phyloP scores from a whole-genome alignment of 225 moss, liverwort and hornwort species.

The Sphagnum contortum region DNA sequence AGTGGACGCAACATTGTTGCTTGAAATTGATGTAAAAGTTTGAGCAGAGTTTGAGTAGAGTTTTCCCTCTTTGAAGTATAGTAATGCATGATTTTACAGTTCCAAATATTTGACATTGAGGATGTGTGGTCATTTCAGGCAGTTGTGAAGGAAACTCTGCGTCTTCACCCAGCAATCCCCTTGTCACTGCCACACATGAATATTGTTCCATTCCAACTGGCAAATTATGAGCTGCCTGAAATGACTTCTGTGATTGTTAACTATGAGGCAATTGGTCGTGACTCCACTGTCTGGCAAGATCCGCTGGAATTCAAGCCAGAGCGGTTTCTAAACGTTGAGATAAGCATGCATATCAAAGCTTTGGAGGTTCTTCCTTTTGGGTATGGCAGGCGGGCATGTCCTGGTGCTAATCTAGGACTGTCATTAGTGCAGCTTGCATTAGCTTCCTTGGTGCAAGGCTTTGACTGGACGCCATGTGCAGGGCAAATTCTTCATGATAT shows the following conservation, averaged over 20 bases:
- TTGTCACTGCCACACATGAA: slow-evolving; percentile 48
- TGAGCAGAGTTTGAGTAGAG: no score
- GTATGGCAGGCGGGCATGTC: slow-evolving; percentile 45
- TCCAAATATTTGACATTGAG: no score
- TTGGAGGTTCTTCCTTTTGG: slow-evolving; percentile 53
- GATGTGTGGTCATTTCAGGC: slow-evolving; percentile 16
- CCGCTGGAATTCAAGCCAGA: slow-evolving; percentile 32
- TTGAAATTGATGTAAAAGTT: no score
- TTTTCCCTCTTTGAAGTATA: no score
- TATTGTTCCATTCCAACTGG: slow-evolving; percentile 15
- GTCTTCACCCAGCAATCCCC: slow-evolving; percentile 42
- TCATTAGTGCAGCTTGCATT: slow-evolving; percentile 25
- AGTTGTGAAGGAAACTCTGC: slow-evolving; percentile 45
- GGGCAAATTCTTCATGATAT: slow-evolving; percentile 31
- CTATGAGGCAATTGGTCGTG: slow-evolving; percentile 36
- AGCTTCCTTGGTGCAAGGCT: slow-evolving; percentile 41
- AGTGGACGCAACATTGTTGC: no score
- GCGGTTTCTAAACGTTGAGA: slow-evolving; percentile 27
- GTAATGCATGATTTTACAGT: no score
- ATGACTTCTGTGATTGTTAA: slow-evolving; percentile 28
- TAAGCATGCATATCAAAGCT: slow-evolving; percentile 26
- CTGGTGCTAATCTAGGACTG: slow-evolving; percentile 29
- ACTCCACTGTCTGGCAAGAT: slow-evolving; percentile 26
- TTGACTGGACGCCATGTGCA: slow-evolving; percentile 30
- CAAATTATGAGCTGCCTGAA: slow-evolving; percentile 27